Evolutionary conservation across 176 grass and related monocot genomes (phyloP), one percentile per base, ranked within the genome.

Genomic region (Avena sativa): DNA sequence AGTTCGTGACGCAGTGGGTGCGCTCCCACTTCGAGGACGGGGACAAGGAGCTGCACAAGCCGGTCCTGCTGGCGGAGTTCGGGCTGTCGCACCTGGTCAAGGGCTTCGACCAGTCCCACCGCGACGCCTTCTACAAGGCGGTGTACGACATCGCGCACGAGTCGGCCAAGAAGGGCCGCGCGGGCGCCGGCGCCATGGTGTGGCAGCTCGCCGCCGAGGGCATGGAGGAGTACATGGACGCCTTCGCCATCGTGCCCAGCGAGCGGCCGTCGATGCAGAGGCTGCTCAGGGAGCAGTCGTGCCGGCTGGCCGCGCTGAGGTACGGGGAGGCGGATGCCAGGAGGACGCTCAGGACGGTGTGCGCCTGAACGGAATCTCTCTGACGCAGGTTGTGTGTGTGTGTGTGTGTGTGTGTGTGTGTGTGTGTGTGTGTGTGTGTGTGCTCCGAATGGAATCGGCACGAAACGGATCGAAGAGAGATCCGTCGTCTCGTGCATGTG

Each of bases 51-150:
- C 87, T 99, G 21, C 51, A 75, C 28, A 99, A 99, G 82, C 97
- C 97, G 5, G 89, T 99, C 17, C 76, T 96, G 76, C 84, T 94
- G 79, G 89, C 94, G 16, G 97, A 99, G 87, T 99, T 99, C 86
- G 94, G 97, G 26, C 85, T 99, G 10, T 99, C 97, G 62, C 85
- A 79, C 61, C 36, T 48, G 71, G 80, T 49, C 6, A 15, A 89
- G 84, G 92, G 93, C 51, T 99, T 94, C 84, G 49, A 90, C 57
- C 47, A 92, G 69, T 56, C 89, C 11, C 97, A 99, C 56, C 88
- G 97, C 19, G 86, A 96, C 71, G 44, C 80, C 60, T 79, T 99
- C 30, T 99, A 96, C 92, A 84, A 79, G 89, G 63, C 85, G 49
- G 89, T 99, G 40, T 96, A 89, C 78, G 94, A 94, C 88, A 85